A percentile compares a stretch with the other conserved stretches of the same genome.
phyloP scores from a whole-genome alignment of 2,329 filamentous ascomycete genomes.

The Fusarium illudens region DNA sequence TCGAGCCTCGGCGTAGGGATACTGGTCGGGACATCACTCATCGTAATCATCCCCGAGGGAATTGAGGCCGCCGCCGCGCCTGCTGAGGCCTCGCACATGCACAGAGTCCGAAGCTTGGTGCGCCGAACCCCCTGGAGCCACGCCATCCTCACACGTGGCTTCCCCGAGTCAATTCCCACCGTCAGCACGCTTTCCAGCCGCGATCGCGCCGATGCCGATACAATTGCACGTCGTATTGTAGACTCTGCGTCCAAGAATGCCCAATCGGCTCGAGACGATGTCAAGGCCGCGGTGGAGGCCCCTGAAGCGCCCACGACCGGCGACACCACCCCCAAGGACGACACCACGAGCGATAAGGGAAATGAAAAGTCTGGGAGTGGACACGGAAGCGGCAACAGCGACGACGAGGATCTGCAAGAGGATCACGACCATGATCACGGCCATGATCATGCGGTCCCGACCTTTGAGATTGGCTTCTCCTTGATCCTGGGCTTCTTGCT shows the following conservation, averaged over 20 bases:
- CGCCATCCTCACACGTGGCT: slow-evolving; percentile 36
- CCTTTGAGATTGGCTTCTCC: slow-evolving; percentile 84
- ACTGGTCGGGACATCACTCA: slow-evolving; percentile 91
- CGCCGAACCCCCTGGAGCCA: slow-evolving; percentile 46
- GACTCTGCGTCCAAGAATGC: slow-evolving; percentile 2
- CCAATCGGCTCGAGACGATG: slow-evolving; percentile 22
- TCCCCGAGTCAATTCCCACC: slow-evolving; percentile 36
- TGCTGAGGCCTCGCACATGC: slow-evolving; percentile 50
- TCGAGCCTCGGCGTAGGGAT: slow-evolving; percentile 94
- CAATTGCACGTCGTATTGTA: slow-evolving; percentile 28
- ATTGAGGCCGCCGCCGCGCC: slow-evolving; percentile 85
- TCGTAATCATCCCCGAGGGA: slow-evolving; percentile 97
- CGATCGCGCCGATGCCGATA: slow-evolving; percentile 20
- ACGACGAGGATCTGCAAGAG: slow-evolving; percentile 44
- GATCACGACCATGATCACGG: slow-evolving; percentile 49
- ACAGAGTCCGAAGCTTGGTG: slow-evolving; percentile 46
- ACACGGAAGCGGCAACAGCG: slow-evolving; percentile 43
- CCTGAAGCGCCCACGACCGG: slow-evolving; percentile 21
- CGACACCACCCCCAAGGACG: slow-evolving; percentile 13
- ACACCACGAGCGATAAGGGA: slow-evolving; percentile 4
- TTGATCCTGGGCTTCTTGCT: slow-evolving; percentile 89
- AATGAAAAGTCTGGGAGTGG: slow-evolving; percentile 19
- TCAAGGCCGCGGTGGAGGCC: slow-evolving; percentile 25
- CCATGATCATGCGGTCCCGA: slow-evolving; percentile 58
- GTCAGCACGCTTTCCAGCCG: slow-evolving; percentile 21